Base-by-base conservation (phyloP, 352 stramenopile genomes). In the Phytopythium litorale region DNA sequence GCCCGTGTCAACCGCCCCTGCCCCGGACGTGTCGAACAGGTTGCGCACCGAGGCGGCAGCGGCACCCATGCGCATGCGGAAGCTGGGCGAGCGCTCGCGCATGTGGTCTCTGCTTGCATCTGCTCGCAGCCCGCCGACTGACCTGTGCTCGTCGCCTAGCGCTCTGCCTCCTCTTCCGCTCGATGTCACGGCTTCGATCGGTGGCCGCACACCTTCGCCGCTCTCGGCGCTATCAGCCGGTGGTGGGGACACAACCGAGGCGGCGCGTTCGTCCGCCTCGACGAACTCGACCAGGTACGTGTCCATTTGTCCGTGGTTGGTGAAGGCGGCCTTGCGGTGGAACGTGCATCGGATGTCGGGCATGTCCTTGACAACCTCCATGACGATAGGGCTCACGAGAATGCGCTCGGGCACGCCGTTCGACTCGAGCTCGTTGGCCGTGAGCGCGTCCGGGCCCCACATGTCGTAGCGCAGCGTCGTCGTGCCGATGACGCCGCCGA, bases 391-490 rank as follows among this genome's bases (percentile, higher is more conserved):
- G 42, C 84, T 93, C 62, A 95, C 84, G 16, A 95, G 72, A 50
- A 84, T 93, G 33, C 80, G 84, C 56, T 91, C 85, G 1, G 88
- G 86, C 12, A 92, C 79, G 43, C 88, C 81, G 54, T 94, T 93
- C 9, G 79, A 91, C 65, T 96, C 88, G n/a, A 96, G 76, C 37
- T 92, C 84, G 56, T 96, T 95, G 15, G 83, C 88, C 0, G 84
- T 94, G 11, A 95, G 74, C 1, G 86, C 86, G 33, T 95, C 85
- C 0, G 84, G 83, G 0, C 88, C 86, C 88, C 86, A 96, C 83
- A 95, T 96, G 53, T 96, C 88, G 65, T 94, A 96, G 15, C 86
- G 84, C n/a, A 96, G 60, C 25, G 84, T 95, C 4, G 81, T 88
- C 6, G 86, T 94, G 40, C 88, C 88, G 55, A 96, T 96, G 32